Evolutionary conservation across 768 basidiomycete genomes (phyloP).

Genomic region (Boletus edulis): DNA sequence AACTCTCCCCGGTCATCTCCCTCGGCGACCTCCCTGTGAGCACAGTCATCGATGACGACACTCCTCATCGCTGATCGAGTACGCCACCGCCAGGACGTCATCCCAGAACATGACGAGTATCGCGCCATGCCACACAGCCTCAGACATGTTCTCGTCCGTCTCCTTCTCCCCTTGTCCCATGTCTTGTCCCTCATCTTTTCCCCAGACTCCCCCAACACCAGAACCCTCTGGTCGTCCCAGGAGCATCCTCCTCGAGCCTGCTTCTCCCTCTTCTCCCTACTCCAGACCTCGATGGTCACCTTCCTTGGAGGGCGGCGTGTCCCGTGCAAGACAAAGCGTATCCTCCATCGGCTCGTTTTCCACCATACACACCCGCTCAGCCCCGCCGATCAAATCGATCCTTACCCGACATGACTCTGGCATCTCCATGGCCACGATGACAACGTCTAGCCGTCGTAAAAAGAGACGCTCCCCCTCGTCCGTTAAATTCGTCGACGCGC

Average conservation of each 20-base stretch:
- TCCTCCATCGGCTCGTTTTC: slow-evolving; percentile 39
- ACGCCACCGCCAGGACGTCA: slow-evolving; percentile 25
- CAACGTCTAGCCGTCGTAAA: slow-evolving; percentile 23
- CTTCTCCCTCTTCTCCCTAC: slow-evolving; percentile 16
- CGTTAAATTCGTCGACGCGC: slow-evolving; percentile 69
- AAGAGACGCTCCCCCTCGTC: slow-evolving; percentile 40
- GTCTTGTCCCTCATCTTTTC: slow-evolving; percentile 2
- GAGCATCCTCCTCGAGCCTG: slow-evolving; percentile 30
- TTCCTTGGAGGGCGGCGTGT: slow-evolving; percentile 13
- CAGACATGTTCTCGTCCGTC: slow-evolving; percentile 29
- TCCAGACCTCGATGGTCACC: slow-evolving; percentile 20
- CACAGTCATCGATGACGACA: slow-evolving; percentile 16
- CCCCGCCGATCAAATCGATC: slow-evolving; percentile 49
- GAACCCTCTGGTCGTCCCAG: slow-evolving; percentile 7
- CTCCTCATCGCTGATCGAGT: slow-evolving; percentile 19
- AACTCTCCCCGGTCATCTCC: slow-evolving; percentile 6
- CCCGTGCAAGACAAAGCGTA: slow-evolving; percentile 34
- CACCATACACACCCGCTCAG: slow-evolving; percentile 25
- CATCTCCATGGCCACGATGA: slow-evolving; percentile 39
- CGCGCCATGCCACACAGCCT: slow-evolving; percentile 29
- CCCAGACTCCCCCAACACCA: slow-evolving; percentile 24
- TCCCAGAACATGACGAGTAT: slow-evolving; percentile 29
- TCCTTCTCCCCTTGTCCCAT: not conserved
- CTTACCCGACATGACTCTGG: slow-evolving; percentile 52
- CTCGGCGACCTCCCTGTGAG: slow-evolving; percentile 30